Base-by-base conservation (phyloP, 2,329 filamentous ascomycete species). In the Talaromyces piceae region DNA sequence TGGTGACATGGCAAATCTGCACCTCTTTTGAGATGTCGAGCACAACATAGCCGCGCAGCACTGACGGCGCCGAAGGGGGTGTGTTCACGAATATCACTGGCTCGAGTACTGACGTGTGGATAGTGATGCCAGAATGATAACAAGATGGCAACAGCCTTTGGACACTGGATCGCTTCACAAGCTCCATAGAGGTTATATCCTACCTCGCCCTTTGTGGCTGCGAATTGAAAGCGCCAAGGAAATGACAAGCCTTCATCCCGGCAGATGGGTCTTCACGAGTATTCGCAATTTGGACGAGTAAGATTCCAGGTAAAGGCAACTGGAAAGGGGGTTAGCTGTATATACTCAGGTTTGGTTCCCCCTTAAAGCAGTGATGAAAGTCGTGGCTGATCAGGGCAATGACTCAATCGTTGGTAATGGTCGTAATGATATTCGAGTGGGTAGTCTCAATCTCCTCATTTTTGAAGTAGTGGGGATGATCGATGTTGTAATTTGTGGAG, bases 21-120 rank as follows among this genome's bases (percentile, higher is more conserved):
- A 52, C 46, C 25, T 48, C 23, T 27, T 52, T 52, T 4, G 51
- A 45, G 11, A 52, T 26, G 18, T 25, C 18, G 4, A 52, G 9
- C 18, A 45, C 33, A 33, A 52, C 18, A 11, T 41, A 30, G 43
- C 51, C 51, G 26, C 51, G 51, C 23, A 52, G 31, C 8, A 52
- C 51, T 4, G 51, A 52, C 8, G 51, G 51, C 30, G 51, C 20
- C 4, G 30, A 39, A 8, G 45, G 20, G 1, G 39, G 39, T 9
- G 51, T 22, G 27, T 49, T 46, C 28, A 52, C 51, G 39, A 45
- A 52, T 18, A 52, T 52, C 39, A 46, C 43, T 46, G 47, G 46
- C 16, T 52, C 51, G 6, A 52, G 12, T 30, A 52, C 18, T 2
- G 41, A 12, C 31, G 48, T 49, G 13, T 30, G 48, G n/a, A 33